Percentiles rank a stretch among this genome's conserved stretches.
Evolutionary conservation across 768 basidiomycete species (phyloP).

Genomic region (Tylopilus felleus): DNA sequence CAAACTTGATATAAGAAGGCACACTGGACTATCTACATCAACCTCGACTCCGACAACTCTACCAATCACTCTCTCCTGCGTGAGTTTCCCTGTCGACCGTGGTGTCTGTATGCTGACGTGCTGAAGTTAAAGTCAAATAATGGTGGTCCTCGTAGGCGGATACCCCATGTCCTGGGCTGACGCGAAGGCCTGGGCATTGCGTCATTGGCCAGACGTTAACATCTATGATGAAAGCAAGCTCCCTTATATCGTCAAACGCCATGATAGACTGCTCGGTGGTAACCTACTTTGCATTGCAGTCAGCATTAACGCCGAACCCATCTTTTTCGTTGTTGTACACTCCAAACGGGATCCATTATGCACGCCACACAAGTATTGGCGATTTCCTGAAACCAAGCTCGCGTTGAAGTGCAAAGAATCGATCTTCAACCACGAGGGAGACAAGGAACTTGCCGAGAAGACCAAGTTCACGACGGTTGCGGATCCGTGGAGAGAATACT

Average conservation of each 20-base stretch:
- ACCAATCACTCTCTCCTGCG: too few relatives aligned
- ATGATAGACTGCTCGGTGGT: not conserved
- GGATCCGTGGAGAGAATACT: not conserved
- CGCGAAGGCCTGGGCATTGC: conserved; percentile 1
- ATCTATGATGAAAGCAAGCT: conserved; percentile 1
- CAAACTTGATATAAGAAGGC: too few relatives aligned
- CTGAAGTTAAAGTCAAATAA: not conserved
- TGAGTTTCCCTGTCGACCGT: too few relatives aligned
- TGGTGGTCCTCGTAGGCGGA: not conserved
- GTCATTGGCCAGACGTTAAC: conserved; percentile 9
- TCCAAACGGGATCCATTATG: not conserved
- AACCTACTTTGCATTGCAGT: not conserved
- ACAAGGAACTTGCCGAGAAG: not conserved
- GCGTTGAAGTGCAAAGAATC: not conserved
- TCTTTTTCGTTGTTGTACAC: not conserved
- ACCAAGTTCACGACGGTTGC: not conserved
- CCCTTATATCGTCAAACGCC: not conserved
- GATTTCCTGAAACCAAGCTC: not conserved
- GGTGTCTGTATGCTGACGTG: not conserved
- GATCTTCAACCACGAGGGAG: conserved; percentile 1
- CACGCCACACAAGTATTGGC: not conserved
- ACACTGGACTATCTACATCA: too few relatives aligned
- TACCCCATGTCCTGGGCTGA: not conserved
- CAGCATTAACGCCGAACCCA: not conserved
- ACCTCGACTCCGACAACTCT: too few relatives aligned